Evolutionary conservation across 192 early-diverging fungal genomes (phyloP).

Genomic region (Podila epicladia): DNA sequence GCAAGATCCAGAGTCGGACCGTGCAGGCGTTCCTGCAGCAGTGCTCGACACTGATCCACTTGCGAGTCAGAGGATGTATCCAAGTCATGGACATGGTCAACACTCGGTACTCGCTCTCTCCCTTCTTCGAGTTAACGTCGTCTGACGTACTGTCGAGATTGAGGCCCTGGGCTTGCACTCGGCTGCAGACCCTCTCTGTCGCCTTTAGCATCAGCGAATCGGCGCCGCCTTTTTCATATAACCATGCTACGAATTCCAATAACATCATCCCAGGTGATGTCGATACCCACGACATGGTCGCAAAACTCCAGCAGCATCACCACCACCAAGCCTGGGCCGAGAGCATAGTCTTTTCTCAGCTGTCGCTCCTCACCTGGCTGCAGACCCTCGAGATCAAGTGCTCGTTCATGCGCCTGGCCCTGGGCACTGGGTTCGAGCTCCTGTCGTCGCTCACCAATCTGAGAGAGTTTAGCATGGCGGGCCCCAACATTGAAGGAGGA

Average conservation of each 20-base stretch:
- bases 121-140: not conserved
- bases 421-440: constrained; percentile 9
- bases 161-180: no score
- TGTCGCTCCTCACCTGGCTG: not conserved
- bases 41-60: not conserved
- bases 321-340: constrained; percentile 5
- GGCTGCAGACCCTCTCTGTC: no score
- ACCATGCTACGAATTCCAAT: not conserved
- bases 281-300: no score
- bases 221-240: no score
- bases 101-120: not conserved
- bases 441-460: constrained; percentile 4
- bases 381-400: constrained; percentile 8
- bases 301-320: not conserved
- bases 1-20: constrained; percentile 2
- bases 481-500: not conserved
- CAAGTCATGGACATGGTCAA: constrained; percentile 18
- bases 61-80: not conserved
- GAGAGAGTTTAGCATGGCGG: constrained; percentile 11
- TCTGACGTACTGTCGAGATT: not conserved
- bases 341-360: constrained; percentile 1
- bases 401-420: constrained; percentile 3
- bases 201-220: no score
- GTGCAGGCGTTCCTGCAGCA: constrained; percentile 5
- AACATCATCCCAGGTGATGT: not conserved